phyloP scores from a whole-genome alignment of 805 yeast genomes.

The Yarrowia sp. region DNA sequence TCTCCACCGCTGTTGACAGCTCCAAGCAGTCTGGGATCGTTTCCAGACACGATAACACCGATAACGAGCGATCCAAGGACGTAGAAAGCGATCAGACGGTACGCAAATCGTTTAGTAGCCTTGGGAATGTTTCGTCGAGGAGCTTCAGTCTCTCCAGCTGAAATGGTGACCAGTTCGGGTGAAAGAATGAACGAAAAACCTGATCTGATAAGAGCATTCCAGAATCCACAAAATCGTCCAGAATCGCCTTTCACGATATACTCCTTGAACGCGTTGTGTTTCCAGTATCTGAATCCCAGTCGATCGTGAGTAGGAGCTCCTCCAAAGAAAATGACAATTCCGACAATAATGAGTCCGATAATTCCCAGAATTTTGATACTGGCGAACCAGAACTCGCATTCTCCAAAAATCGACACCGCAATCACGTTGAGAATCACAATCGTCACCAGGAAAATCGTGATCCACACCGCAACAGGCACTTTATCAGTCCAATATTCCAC shows the following conservation, averaged over 20 bases:
- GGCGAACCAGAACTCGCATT: slow-evolving; percentile 64
- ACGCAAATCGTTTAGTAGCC: slow-evolving; percentile 72
- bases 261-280: slow-evolving; percentile 47
- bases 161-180: slow-evolving; percentile 76
- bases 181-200: slow-evolving; percentile 79
- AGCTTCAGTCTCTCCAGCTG: slow-evolving; percentile 79
- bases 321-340: slow-evolving; percentile 54
- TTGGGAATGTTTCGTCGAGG: slow-evolving; percentile 76
- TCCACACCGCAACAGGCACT: slow-evolving; percentile 53
- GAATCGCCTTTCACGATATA: slow-evolving; percentile 53
- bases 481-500: slow-evolving; percentile 48
- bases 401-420: slow-evolving; percentile 51
- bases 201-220: slow-evolving; percentile 64
- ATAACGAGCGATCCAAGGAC: slow-evolving; percentile 66
- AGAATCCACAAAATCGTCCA: slow-evolving; percentile 60
- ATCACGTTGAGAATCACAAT: slow-evolving; percentile 46
- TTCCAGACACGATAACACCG: slow-evolving; percentile 69
- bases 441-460: slow-evolving; percentile 50
- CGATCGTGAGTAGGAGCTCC: slow-evolving; percentile 52
- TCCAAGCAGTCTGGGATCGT: slow-evolving; percentile 51
- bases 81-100: slow-evolving; percentile 66
- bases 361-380: slow-evolving; percentile 60
- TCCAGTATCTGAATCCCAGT: slow-evolving; percentile 56
- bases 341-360: slow-evolving; percentile 62
- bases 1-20: slow-evolving; percentile 48